These are phyloP conservation scores for Podaxis rugospora DNA, from an alignment of 768 basidiomycete species.

Conservation along the genomic window DNA sequence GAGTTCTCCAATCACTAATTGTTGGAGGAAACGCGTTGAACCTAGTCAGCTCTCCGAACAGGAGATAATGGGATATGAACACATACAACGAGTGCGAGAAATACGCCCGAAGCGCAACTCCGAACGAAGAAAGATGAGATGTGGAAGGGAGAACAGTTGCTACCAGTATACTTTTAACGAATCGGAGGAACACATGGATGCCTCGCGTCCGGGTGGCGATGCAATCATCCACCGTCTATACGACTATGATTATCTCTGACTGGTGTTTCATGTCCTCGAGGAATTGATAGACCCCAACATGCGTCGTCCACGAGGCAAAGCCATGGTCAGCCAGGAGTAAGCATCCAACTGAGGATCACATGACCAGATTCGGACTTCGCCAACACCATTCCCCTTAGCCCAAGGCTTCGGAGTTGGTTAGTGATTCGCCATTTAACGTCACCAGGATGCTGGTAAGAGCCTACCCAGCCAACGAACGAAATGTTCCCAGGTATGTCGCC, in stretches of 20 bases:
- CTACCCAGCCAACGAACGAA: too few relatives aligned
- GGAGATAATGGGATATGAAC: background rate
- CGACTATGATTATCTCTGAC: background rate
- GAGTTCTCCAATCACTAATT: conserved; percentile 1
- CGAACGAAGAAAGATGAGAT: background rate
- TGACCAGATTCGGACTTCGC: background rate
- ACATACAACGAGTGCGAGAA: conserved; percentile 3
- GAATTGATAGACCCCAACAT: conserved; percentile 4
- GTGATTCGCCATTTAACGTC: too few relatives aligned
- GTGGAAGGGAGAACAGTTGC: background rate
- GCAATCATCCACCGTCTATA: background rate
- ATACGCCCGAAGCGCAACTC: background rate
- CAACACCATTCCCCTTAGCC: too few relatives aligned
- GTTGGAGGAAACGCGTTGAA: background rate
- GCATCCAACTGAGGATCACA: background rate
- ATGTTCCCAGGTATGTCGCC: too few relatives aligned
- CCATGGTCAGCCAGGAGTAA: background rate
- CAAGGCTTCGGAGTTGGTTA: too few relatives aligned
- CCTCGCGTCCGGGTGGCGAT: background rate
- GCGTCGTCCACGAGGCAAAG: background rate
- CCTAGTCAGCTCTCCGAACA: background rate
- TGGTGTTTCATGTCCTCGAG: conserved; percentile 8
- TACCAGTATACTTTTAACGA: background rate
- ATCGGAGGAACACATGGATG: conserved; percentile 9
- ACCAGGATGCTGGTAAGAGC: too few relatives aligned